phyloP scores from a whole-genome alignment of 2,329 filamentous ascomycete genomes.

The Teratosphaeria viscida region DNA sequence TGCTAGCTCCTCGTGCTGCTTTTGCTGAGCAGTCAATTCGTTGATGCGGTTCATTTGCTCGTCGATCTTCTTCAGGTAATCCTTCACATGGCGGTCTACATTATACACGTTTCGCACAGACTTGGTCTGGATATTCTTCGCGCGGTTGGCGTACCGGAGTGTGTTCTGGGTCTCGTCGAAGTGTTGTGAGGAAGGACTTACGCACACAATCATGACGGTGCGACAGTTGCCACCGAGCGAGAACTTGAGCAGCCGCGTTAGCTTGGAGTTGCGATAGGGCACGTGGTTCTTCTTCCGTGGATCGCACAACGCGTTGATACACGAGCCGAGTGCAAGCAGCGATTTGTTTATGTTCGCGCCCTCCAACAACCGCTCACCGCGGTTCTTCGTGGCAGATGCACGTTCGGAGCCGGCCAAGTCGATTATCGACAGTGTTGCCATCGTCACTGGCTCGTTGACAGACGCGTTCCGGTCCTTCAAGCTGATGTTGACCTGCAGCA shows the following conservation, averaged over 20 bases:
- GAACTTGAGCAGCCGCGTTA: constrained; percentile 91
- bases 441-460: constrained; percentile 89
- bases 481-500: constrained; percentile 92
- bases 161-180: constrained; percentile 99
- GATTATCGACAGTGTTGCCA: constrained; percentile 97
- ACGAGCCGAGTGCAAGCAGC: constrained; percentile 83
- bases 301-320: constrained; percentile 97
- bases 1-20: constrained; percentile 70
- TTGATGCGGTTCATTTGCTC: constrained; percentile 97
- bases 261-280: constrained; percentile 94
- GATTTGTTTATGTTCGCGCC: constrained; percentile 99
- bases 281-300: constrained; percentile 85
- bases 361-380: constrained; percentile 80
- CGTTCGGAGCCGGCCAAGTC: constrained; percentile 93
- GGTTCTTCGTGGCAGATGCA: constrained; percentile 91
- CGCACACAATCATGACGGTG: constrained; percentile 99
- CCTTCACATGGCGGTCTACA: constrained; percentile 97
- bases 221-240: constrained; percentile 96
- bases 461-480: constrained; percentile 89
- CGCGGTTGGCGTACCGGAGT: constrained; percentile 88
- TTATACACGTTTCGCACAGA: constrained; percentile 99
- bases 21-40: constrained; percentile 85
- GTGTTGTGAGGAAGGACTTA: constrained; percentile 90
- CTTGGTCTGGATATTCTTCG: constrained; percentile 99
- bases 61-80: constrained; percentile 98